phyloP scores from a whole-genome alignment of 2,329 filamentous ascomycete species.

The Mollisiaceae sp. region DNA sequence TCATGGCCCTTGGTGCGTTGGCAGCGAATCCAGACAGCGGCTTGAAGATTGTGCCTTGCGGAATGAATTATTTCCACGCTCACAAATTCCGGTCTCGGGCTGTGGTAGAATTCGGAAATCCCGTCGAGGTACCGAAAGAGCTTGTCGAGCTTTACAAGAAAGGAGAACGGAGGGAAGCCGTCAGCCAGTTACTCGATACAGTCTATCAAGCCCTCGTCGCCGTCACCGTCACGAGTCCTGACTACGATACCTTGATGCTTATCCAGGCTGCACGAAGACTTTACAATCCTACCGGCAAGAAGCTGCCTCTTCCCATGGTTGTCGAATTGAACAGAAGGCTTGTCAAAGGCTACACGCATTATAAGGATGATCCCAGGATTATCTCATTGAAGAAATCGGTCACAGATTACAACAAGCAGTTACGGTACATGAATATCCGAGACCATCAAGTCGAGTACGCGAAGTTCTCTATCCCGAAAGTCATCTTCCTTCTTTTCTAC shows the following conservation, averaged over 20 bases:
- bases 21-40: conserved; percentile 81
- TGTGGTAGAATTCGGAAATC: conserved; percentile 91
- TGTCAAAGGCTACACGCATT: conserved; percentile 88
- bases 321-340: conserved; percentile 93
- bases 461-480: conserved; percentile 77
- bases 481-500: conserved; percentile 79
- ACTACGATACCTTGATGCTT: conserved; percentile 95
- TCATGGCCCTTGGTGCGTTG: conserved; percentile 93
- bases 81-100: conserved; percentile 98
- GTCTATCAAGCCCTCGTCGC: conserved; percentile 84
- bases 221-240: conserved; percentile 89
- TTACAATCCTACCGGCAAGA: conserved; percentile 94
- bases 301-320: conserved; percentile 87
- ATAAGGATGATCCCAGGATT: conserved; percentile 89
- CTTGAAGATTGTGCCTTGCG: conserved; percentile 92
- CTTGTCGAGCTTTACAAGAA: conserved; percentile 84
- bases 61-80: conserved; percentile 99
- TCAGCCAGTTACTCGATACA: conserved; percentile 81
- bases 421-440: conserved; percentile 83
- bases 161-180: conserved; percentile 84
- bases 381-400: conserved; percentile 76
- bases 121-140: conserved; percentile 82
- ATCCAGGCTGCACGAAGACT: conserved; percentile 92
- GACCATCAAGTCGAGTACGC: conserved; percentile 96
- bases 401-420: conserved; percentile 82